A percentile compares a stretch with the other conserved stretches of the same genome.
Conservation (phyloP, 176 grass and related monocot species). For the Metroxylon sagu region DNA sequence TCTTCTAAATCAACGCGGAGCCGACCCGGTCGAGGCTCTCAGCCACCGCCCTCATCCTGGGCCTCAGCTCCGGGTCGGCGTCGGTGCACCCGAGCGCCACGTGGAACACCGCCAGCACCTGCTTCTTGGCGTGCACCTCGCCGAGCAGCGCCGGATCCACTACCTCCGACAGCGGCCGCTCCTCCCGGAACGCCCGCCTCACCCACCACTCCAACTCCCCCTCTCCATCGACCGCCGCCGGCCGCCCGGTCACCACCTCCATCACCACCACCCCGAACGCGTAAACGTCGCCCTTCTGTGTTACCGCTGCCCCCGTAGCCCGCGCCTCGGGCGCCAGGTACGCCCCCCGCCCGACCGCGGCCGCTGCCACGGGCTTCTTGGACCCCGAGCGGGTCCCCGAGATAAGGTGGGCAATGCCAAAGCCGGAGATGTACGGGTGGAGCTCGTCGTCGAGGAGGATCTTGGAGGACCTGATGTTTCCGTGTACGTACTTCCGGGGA, state of each 20-base stretch:
- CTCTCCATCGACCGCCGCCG: conserved; percentile 34
- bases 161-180: conserved; percentile 89
- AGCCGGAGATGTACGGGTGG: conserved; percentile 64
- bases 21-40: conserved; percentile 79
- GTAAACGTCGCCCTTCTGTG: conserved; percentile 89
- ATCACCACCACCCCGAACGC: conserved; percentile 83
- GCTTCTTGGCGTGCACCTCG: conserved; percentile 96
- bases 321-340: conserved; percentile 74
- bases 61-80: conserved; percentile 62
- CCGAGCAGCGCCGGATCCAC: conserved; percentile 83
- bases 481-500: conserved; percentile 83
- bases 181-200: conserved; percentile 81
- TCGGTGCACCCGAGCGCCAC: conserved; percentile 95
- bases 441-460: conserved; percentile 91
- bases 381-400: conserved; percentile 30
- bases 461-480: conserved; percentile 78
- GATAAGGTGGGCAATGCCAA: conserved; percentile 74
- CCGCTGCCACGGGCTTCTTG: conserved; percentile 48
- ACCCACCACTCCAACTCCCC: conserved; percentile 84
- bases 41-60: conserved; percentile 68
- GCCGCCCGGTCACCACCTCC: conserved; percentile 48
- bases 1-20: background rate
- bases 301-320: conserved; percentile 28
- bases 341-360: conserved; percentile 22
- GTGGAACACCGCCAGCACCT: conserved; percentile 91